Evolutionary conservation across 2,329 filamentous ascomycete species (phyloP).

Genomic region (Clonostachys byssicola): DNA sequence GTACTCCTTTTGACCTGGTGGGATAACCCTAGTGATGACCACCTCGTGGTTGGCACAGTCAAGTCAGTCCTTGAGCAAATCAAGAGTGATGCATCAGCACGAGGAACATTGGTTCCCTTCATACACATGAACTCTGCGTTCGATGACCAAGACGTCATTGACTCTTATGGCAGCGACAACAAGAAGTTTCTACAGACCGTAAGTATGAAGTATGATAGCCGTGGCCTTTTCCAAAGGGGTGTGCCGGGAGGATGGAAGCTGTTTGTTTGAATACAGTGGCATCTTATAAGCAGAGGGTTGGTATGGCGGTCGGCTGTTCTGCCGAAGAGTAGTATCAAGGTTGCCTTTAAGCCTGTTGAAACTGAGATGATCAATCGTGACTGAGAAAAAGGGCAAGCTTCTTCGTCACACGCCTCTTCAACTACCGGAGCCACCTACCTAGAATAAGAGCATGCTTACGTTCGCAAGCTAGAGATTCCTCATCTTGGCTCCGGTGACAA

Average conservation of each 20-base stretch:
- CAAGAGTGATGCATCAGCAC: not conserved
- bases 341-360: too few relatives aligned
- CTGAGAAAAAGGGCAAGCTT: too few relatives aligned
- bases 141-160: not conserved
- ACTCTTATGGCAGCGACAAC: not conserved
- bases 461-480: too few relatives aligned
- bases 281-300: not conserved
- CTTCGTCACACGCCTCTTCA: too few relatives aligned
- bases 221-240: not conserved
- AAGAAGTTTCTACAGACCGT: not conserved
- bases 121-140: not conserved
- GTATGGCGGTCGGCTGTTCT: not conserved
- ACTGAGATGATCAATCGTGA: too few relatives aligned
- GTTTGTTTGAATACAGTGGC: not conserved
- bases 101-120: not conserved
- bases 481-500: too few relatives aligned
- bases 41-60: conserved; percentile 4
- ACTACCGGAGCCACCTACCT: too few relatives aligned
- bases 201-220: not conserved
- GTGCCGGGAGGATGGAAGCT: not conserved
- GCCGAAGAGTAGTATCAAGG: too few relatives aligned
- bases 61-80: not conserved
- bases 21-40: too few relatives aligned
- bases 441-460: too few relatives aligned
- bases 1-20: too few relatives aligned